phyloP scores from a whole-genome alignment of 306 rosid species.

The Cicer cuneatum region DNA sequence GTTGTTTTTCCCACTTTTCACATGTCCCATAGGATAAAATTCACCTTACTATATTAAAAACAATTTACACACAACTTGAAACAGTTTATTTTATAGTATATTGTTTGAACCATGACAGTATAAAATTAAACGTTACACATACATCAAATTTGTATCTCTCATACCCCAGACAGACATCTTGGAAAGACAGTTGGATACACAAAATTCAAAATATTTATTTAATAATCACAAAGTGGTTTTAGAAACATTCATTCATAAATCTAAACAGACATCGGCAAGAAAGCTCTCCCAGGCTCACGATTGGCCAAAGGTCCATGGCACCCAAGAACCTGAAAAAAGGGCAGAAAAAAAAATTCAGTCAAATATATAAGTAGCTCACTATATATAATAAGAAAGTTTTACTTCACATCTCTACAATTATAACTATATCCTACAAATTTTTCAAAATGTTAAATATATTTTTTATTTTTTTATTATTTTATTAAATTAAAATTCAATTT shows the following conservation, averaged over 20 bases:
- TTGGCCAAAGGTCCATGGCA: constrained; percentile 77
- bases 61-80: neutral
- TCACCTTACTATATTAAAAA: neutral
- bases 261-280: constrained; percentile 57
- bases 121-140: neutral
- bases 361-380: no score
- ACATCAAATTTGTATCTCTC: constrained; percentile 32
- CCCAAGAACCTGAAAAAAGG: constrained; percentile 67
- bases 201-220: neutral
- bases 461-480: no score
- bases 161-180: neutral
- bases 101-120: neutral
- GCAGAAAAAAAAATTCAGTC: neutral
- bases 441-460: no score
- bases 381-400: no score
- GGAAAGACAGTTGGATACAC: neutral
- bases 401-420: no score
- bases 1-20: neutral
- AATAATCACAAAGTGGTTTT: neutral
- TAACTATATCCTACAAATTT: no score
- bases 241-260: constrained; percentile 3
- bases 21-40: neutral
- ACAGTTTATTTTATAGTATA: constrained; percentile 10
- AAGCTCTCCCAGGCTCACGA: constrained; percentile 79
- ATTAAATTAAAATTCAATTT: no score